Evolutionary conservation across 2,329 filamentous ascomycete genomes (phyloP).

Genomic region (Grosmannia huntii): DNA sequence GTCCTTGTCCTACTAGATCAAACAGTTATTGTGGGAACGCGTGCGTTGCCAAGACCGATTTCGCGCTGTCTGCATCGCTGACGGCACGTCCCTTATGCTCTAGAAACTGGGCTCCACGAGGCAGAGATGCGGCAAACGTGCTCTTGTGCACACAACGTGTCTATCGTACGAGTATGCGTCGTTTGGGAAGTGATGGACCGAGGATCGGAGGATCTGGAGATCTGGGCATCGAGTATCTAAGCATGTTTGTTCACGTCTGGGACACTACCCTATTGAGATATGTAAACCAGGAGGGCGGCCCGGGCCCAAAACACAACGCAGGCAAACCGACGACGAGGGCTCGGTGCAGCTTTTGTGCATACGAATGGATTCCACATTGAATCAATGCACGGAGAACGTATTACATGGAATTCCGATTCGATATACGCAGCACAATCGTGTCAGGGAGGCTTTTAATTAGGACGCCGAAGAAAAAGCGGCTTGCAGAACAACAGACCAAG

Average conservation of each 20-base stretch:
- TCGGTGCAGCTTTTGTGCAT: no score
- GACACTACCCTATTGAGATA: no score
- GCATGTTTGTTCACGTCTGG: no score
- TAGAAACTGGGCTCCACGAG: background rate
- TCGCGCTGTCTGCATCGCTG: background rate
- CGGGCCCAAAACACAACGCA: no score
- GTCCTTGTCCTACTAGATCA: background rate
- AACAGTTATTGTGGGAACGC: slow-evolving; percentile 2
- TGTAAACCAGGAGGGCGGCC: no score
- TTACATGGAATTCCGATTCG: no score
- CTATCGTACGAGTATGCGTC: background rate
- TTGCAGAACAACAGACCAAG: background rate
- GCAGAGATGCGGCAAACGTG: background rate
- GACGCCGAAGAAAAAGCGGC: background rate
- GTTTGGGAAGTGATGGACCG: background rate
- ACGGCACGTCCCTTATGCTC: background rate
- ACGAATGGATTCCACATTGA: no score
- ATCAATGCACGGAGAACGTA: no score
- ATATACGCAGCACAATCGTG: background rate
- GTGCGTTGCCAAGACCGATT: background rate
- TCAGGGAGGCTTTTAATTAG: background rate
- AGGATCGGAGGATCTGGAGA: background rate
- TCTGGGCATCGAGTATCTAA: background rate
- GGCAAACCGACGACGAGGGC: no score
- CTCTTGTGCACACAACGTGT: background rate